Base-by-base conservation (phyloP, 768 basidiomycete species). In the Neoboletus magnificus region DNA sequence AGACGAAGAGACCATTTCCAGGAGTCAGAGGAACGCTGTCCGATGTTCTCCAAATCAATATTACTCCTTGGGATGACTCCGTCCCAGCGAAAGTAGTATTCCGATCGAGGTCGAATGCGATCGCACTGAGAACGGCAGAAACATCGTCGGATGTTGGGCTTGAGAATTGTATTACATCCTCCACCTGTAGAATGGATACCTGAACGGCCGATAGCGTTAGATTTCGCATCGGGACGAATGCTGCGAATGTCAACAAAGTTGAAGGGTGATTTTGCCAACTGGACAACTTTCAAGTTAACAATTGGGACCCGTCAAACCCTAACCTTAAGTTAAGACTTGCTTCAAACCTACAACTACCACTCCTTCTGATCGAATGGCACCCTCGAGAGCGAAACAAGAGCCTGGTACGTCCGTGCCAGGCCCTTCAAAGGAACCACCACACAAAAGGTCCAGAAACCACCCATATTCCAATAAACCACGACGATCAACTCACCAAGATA, bases 51-150 rank as follows among this genome's bases (percentile, higher is more conserved):
- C 85, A 86, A 33, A 91, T 68, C 55, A 82, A 78, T 11, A 89
- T 75, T 22, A 78, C 77, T 8, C 84, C 79, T 39, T 80, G 78
- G 7, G 76, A 78, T 56, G 82, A 81, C 41, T 87, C 87, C 1
- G 83, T 81, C 13, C 80, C 76, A n/a, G 77, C 76, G 66, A 84
- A 89, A 40, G 83, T 64, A 1, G 74, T 71, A 62, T 82, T 77
- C 64, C 85, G 81, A 68, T 91, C 87, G 30, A 84, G 71, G 72
- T 91, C 86, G 60, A 86, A 70, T 1, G 83, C 75, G 13, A 79
- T 75, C 4, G 79, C 74, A 11, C 77, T 72, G 42, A 86, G 66
- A 39, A 73, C 71, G 9, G 72, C 62, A 29, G 72, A 68, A 39
- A 63, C 56, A 44, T 40, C 39, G 27, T 66, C 57, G 10, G 61